phyloP scores from a whole-genome alignment of 2,329 filamentous ascomycete species.

The Colletotrichum spinosum region DNA sequence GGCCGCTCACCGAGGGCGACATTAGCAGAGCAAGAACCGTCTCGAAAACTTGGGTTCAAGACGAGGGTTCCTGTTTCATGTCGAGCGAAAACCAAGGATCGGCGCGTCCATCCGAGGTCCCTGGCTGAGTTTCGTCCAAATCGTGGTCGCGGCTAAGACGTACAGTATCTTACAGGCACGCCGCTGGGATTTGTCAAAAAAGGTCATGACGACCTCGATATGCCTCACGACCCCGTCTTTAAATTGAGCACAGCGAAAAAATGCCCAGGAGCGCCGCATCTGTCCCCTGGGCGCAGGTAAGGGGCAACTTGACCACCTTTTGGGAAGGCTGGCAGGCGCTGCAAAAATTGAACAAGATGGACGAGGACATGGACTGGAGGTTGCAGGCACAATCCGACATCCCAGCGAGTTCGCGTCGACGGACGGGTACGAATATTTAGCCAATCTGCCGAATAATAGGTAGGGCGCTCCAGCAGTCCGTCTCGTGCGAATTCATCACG shows the following conservation, averaged over 20 bases:
- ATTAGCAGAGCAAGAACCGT: too few relatives aligned
- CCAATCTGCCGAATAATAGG: too few relatives aligned
- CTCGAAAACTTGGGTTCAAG: constrained; percentile 20
- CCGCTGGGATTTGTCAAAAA: constrained; percentile 5
- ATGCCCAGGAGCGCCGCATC: constrained; percentile 4
- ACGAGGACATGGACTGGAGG: not conserved
- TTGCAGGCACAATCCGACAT: constrained; percentile 11
- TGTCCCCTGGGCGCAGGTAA: constrained; percentile 28
- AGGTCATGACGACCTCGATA: constrained; percentile 14
- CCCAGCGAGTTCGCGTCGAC: too few relatives aligned
- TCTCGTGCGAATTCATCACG: too few relatives aligned
- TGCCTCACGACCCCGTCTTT: constrained; percentile 17
- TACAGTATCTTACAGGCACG: not conserved
- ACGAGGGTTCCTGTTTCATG: constrained; percentile 34
- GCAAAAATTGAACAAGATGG: too few relatives aligned
- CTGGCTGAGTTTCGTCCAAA: constrained; percentile 1
- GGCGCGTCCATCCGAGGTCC: constrained; percentile 31
- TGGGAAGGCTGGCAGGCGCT: not conserved
- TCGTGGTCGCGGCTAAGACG: not conserved
- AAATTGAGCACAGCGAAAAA: constrained; percentile 10
- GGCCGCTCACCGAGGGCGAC: constrained; percentile 27
- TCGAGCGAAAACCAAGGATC: constrained; percentile 28
- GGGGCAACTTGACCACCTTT: constrained; percentile 35
- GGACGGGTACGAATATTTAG: too few relatives aligned
- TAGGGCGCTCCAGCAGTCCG: too few relatives aligned